Evolutionary conservation across 805 yeast genomes (phyloP).

Genomic region (Candida argentea): DNA sequence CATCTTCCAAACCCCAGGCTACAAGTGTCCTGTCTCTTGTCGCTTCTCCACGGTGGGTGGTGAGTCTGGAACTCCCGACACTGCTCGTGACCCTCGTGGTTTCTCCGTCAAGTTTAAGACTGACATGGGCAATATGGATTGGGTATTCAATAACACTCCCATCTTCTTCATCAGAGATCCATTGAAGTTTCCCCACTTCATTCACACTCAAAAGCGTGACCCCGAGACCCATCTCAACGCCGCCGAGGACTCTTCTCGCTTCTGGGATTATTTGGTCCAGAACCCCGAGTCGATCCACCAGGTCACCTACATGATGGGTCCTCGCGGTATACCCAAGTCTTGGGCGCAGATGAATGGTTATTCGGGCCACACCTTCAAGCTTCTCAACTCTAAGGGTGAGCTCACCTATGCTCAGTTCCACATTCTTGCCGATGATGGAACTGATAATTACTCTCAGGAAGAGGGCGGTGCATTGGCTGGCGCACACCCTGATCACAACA

Average conservation of each 20-base stretch:
- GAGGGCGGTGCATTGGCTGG: constrained; percentile 40
- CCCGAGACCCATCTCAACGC: constrained; percentile 49
- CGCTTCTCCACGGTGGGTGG: constrained; percentile 88
- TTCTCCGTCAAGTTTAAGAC: constrained; percentile 73
- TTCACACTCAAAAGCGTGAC: constrained; percentile 82
- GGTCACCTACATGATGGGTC: constrained; percentile 46
- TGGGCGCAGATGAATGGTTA: constrained; percentile 52
- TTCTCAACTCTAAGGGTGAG: constrained; percentile 40
- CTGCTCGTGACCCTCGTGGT: constrained; percentile 85
- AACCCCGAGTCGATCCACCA: constrained; percentile 53
- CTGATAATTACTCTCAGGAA: constrained; percentile 29
- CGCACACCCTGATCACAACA: constrained; percentile 41
- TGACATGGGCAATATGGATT: constrained; percentile 76
- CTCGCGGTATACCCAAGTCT: constrained; percentile 48
- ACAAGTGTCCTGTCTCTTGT: constrained; percentile 62
- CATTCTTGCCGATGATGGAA: constrained; percentile 40
- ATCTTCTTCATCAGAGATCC: constrained; percentile 81
- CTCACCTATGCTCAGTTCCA: constrained; percentile 50
- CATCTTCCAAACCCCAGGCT: constrained; percentile 66
- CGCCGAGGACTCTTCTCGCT: constrained; percentile 35
- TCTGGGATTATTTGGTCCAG: constrained; percentile 48
- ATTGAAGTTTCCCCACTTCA: constrained; percentile 76
- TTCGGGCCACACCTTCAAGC: constrained; percentile 57
- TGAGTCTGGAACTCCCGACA: constrained; percentile 71
- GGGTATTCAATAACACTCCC: constrained; percentile 82